Conservation (phyloP, 345 rosid genomes). For the Chamaenerion angustifolium region DNA sequence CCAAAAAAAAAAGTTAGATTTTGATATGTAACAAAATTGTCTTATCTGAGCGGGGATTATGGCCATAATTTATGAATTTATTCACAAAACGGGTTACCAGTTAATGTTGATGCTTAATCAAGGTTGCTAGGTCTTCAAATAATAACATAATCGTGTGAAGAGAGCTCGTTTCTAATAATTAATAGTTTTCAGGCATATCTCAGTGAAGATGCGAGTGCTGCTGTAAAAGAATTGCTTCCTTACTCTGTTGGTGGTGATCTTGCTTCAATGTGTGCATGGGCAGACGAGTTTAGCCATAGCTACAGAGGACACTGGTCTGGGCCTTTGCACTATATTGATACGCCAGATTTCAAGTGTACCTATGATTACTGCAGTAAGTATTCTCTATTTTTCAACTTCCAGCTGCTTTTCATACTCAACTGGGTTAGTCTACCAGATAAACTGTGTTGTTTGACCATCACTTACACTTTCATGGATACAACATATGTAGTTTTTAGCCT, state of each 20-base stretch:
- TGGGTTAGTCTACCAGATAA: not conserved
- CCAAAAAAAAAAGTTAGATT: too few relatives aligned
- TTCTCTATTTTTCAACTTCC: not conserved
- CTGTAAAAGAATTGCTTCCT: constrained; percentile 58
- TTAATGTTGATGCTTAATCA: too few relatives aligned
- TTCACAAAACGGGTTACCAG: too few relatives aligned
- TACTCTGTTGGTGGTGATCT: constrained; percentile 70
- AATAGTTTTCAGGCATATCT: constrained; percentile 36
- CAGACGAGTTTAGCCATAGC: constrained; percentile 51
- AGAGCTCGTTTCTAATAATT: constrained; percentile 8
- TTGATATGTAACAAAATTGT: too few relatives aligned
- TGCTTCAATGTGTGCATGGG: constrained; percentile 84
- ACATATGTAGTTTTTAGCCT: too few relatives aligned
- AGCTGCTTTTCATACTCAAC: not conserved
- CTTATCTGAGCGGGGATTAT: not conserved
- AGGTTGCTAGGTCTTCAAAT: too few relatives aligned
- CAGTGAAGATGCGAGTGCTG: constrained; percentile 48
- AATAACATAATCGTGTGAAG: not conserved
- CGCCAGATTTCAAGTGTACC: constrained; percentile 86
- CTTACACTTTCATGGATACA: too few relatives aligned
- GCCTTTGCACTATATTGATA: constrained; percentile 76
- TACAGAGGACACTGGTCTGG: constrained; percentile 66
- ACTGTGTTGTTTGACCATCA: too few relatives aligned
- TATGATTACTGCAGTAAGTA: constrained; percentile 68
- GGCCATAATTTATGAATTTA: not conserved